These are phyloP conservation scores for Camelina sativa DNA, from an alignment of 345 rosid species.

Conservation along the genomic window DNA sequence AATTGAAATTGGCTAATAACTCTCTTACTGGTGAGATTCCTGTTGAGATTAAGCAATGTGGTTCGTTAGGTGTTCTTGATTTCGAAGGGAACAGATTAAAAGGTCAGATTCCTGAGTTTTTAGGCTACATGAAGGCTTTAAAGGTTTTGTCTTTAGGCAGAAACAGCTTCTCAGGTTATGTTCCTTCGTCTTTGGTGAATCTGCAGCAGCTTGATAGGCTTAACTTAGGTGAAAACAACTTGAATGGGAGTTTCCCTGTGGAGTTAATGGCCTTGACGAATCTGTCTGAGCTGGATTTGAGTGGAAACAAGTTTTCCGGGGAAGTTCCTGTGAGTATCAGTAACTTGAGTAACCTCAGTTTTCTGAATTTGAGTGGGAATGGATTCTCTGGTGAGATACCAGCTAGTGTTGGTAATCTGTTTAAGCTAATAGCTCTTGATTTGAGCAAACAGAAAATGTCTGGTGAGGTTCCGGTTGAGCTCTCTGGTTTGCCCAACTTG, in stretches of 20 bases:
- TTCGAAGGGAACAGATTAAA: constrained; percentile 69
- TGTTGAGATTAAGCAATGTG: constrained; percentile 64
- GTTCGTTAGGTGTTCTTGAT: constrained; percentile 62
- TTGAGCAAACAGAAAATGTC: constrained; percentile 71
- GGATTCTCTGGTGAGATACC: constrained; percentile 64
- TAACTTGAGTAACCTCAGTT: constrained; percentile 51
- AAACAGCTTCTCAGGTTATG: constrained; percentile 67
- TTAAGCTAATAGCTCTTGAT: constrained; percentile 59
- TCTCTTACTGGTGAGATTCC: constrained; percentile 68
- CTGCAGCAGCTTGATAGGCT: constrained; percentile 59
- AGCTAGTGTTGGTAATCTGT: constrained; percentile 53
- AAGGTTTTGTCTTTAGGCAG: constrained; percentile 63
- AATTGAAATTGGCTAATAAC: constrained; percentile 72
- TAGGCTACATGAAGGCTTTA: constrained; percentile 62
- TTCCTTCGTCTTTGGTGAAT: constrained; percentile 60
- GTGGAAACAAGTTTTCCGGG: constrained; percentile 64
- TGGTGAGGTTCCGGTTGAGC: constrained; percentile 73
- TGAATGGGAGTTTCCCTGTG: constrained; percentile 69
- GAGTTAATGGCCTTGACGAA: constrained; percentile 61
- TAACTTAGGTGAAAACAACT: constrained; percentile 56
- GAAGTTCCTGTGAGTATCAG: constrained; percentile 61
- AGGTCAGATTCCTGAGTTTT: constrained; percentile 68
- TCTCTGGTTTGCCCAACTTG: constrained; percentile 80
- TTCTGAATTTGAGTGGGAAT: constrained; percentile 64
- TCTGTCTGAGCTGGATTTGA: constrained; percentile 73